These are phyloP conservation scores for Oryza rufipogon DNA, from an alignment of 176 grass and related monocot genomes.

Conservation along the genomic window DNA sequence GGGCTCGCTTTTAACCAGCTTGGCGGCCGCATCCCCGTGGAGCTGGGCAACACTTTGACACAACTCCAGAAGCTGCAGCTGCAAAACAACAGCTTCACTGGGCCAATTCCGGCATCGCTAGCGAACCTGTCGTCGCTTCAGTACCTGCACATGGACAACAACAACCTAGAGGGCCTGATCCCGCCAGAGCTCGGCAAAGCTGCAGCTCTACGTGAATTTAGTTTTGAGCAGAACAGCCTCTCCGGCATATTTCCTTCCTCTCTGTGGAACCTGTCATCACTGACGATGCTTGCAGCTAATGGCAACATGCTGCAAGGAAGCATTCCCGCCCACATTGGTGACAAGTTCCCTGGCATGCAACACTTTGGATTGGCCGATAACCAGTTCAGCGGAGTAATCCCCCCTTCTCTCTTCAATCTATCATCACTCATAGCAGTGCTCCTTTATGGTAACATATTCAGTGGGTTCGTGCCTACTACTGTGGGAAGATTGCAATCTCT, in stretches of 20 bases:
- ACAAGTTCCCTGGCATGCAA: not conserved
- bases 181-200: not conserved
- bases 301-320: not conserved
- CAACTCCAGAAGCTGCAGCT: not conserved
- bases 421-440: not conserved
- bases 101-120: not conserved
- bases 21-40: not conserved
- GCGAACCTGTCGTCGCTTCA: not conserved
- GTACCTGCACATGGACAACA: fast-evolving
- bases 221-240: not conserved
- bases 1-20: not conserved
- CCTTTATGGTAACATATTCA: not conserved
- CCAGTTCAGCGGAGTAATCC: not conserved
- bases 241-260: not conserved
- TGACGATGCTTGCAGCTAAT: not conserved
- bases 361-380: not conserved
- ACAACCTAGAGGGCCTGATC: not conserved
- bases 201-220: not conserved
- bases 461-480: not conserved
- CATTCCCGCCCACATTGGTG: not conserved
- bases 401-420: slow-evolving; percentile 12
- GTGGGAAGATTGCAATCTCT: not conserved
- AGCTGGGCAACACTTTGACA: not conserved
- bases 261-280: not conserved
- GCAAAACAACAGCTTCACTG: not conserved